Base-by-base conservation (phyloP, 331 rosid species). In the Rosa hybrid region DNA sequence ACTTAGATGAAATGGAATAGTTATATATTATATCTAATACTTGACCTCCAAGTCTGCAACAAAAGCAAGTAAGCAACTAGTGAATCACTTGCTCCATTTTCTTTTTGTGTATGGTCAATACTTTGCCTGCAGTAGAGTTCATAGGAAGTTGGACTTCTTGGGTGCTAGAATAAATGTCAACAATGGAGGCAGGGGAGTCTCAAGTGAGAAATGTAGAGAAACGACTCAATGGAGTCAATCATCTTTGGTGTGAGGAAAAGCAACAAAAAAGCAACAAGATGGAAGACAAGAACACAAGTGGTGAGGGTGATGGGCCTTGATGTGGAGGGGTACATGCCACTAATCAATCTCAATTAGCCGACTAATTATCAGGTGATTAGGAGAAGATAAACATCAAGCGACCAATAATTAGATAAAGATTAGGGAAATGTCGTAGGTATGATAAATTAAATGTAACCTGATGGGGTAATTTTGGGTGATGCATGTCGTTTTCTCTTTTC, bases 201-300 rank as follows among this genome's bases (percentile, higher is more conserved):
- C 7, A 38, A 17, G 23, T 34, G 23, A 38, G 48, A 39, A 7
- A 5, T 16, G 71, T 16, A 67, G 21, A 65, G 10, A 64, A 3
- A 11, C 2, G 11, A 34, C 39, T 34, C 0, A 34, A 14, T 67
- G 42, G 71, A 67, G 71, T 67, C 71, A 38, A 83, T 86, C 80
- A 75, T 80, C 81, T 45, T 84, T 68, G 86, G 72, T 76, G 83
- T 48, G 68, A 46, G 71, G 46, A 77, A 78, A 77, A 74, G 77
- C 41, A 51, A 20, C 44, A 63, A 71, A 77, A 57, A 13, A 53
- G 80, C 67, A 50, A 17, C 34, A 10, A 59, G 64, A 57, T 21
- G 20, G 68, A 62, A 62, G 68, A 62, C 68, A 5, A 62, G 2
- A 38, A 16, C 49, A 39, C 23, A 39, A 18, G 44, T 63, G 44